Conservation (phyloP, 2,329 filamentous ascomycete species). For the Dactylella cylindrospora region DNA sequence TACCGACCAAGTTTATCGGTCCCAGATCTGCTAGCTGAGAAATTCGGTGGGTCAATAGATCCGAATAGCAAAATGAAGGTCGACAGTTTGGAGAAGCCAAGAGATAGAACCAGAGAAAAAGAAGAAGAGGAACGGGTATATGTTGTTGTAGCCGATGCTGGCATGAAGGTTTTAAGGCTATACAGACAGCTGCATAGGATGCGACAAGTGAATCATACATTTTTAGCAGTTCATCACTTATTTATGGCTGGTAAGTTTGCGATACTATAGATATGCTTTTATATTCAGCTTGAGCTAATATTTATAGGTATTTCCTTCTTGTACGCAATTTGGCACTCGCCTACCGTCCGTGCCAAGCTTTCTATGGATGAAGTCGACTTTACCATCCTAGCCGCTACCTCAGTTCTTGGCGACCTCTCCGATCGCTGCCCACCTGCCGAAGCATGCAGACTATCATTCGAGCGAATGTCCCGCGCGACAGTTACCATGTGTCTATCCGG, state of each 20-base stretch:
- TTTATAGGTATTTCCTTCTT: slow-evolving; percentile 75
- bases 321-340: slow-evolving; percentile 96
- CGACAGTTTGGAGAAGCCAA: slow-evolving; percentile 28
- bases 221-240: slow-evolving; percentile 89
- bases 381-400: slow-evolving; percentile 88
- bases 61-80: slow-evolving; percentile 41
- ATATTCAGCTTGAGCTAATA: slow-evolving; percentile 9
- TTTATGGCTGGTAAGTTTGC: slow-evolving; percentile 80
- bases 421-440: slow-evolving; percentile 94
- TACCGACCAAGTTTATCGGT: slow-evolving; percentile 89
- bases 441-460: slow-evolving; percentile 90
- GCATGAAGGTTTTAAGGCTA: slow-evolving; percentile 85
- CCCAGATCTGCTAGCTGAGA: slow-evolving; percentile 78
- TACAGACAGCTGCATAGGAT: slow-evolving; percentile 87
- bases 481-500: slow-evolving; percentile 85
- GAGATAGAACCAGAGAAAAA: slow-evolving; percentile 31
- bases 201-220: slow-evolving; percentile 92
- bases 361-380: slow-evolving; percentile 97
- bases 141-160: slow-evolving; percentile 90
- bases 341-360: slow-evolving; percentile 78
- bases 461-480: slow-evolving; percentile 90
- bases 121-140: slow-evolving; percentile 87
- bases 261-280: not conserved
- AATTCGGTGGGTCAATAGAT: slow-evolving; percentile 58
- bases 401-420: slow-evolving; percentile 85